Evolutionary conservation across 306 rosid genomes (phyloP), one percentile per base, ranked within the genome.

Genomic region (Biancaea sappan): DNA sequence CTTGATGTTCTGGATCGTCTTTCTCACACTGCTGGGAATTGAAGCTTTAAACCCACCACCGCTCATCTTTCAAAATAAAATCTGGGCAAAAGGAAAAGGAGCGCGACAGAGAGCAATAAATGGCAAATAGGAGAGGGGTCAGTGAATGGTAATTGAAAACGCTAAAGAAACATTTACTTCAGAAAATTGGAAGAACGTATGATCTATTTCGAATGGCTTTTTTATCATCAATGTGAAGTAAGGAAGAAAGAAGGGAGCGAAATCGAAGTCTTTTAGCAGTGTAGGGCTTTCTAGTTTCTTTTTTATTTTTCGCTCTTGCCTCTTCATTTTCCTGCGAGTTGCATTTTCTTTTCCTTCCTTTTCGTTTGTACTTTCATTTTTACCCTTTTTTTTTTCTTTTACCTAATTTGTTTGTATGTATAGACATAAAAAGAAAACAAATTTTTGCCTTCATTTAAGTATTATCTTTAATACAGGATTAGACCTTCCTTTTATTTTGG

Each of bases 41-140:
- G 96, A 82, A 93, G 83, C 97, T 90, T 87, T 84, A 83, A 72
- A 76, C 86, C 88, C 91, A 69, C 65, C 77, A 28, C 79, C 83
- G 68, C 87, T 85, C 90, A 85, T 87, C 71, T 77, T 87, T 19
- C 38, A 18, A 24, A n/a, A 28, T 2, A 18, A 12, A 41, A 7
- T 37, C 9, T 37, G 44, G 44, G 1, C 40, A 35, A 35, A 35
- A 35, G 44, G 44, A 8, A 1, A 38, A 35, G 6, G 44, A 8
- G 44, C 14, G 1, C 12, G 44, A 38, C 44, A 26, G 0, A 14
- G 63, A 35, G 24, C 21, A 10, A 4, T 7, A 2, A 14, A 4
- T 47, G 11, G 25, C 57, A 16, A 66, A 15, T 66, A 14, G 40
- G 57, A 60, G 60, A 41, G 29, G 69, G 69, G 48, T 73, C 43